Evolutionary conservation across 768 basidiomycete genomes (phyloP).

Genomic region (Paxillus involutus): DNA sequence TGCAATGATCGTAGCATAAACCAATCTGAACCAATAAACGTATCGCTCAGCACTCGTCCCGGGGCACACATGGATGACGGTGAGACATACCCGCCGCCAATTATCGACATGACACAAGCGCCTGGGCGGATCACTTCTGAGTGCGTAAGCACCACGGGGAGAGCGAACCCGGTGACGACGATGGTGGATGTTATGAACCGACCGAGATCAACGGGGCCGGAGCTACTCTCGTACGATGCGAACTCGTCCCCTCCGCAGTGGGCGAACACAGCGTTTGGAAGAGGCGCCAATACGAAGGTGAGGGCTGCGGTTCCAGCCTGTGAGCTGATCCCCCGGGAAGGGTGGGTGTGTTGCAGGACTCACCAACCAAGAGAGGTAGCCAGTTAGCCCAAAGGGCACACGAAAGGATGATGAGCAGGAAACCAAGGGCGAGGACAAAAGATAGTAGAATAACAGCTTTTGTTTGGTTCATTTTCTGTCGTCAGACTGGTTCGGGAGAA

Average conservation of each 20-base stretch:
- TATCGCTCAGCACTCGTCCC: background rate
- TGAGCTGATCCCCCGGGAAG: background rate
- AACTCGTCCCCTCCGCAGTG: constrained; percentile 92
- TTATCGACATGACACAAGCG: constrained; percentile 92
- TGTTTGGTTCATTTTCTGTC: background rate
- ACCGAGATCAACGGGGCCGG: constrained; percentile 83
- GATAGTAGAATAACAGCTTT: constrained; percentile 94
- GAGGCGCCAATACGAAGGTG: constrained; percentile 91
- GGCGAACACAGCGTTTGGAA: constrained; percentile 93
- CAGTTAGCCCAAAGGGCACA: constrained; percentile 97
- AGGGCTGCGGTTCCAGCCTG: constrained; percentile 53
- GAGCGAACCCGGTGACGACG: constrained; percentile 90
- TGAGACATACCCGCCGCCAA: constrained; percentile 74
- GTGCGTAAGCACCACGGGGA: constrained; percentile 91
- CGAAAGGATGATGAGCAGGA: constrained; percentile 94
- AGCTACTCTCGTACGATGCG: constrained; percentile 67
- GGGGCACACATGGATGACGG: constrained; percentile 2
- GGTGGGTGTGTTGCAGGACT: constrained; percentile 28
- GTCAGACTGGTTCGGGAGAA: constrained; percentile 1
- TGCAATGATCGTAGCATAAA: constrained; percentile 88
- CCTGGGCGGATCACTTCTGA: constrained; percentile 81
- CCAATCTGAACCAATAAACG: constrained; percentile 46
- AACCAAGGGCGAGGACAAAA: constrained; percentile 97
- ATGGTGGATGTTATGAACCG: constrained; percentile 90
- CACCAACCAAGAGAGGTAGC: constrained; percentile 95